phyloP scores from a whole-genome alignment of 2,329 filamentous ascomycete species.

The Tolypocladium cylindrosporum region DNA sequence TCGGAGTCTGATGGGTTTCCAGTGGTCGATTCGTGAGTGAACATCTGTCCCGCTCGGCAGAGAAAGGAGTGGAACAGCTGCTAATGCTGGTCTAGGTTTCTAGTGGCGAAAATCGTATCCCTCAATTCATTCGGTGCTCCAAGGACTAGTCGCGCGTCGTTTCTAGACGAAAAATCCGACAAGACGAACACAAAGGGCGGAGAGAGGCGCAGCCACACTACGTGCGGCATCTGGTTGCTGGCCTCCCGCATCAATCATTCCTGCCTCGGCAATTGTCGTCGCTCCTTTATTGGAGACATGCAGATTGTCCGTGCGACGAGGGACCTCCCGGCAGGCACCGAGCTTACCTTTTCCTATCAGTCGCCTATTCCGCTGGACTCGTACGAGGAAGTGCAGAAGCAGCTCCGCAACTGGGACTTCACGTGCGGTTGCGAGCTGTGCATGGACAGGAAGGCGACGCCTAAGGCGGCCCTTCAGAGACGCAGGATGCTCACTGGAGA shows the following conservation, averaged over 20 bases:
- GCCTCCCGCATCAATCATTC: conserved; percentile 44
- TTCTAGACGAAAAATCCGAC: background rate
- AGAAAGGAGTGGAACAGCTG: background rate
- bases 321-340: conserved; percentile 31
- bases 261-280: conserved; percentile 34
- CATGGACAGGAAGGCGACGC: conserved; percentile 12
- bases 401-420: conserved; percentile 28
- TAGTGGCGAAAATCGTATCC: conserved; percentile 29
- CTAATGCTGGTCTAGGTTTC: conserved; percentile 23
- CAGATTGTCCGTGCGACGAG: conserved; percentile 35
- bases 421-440: conserved; percentile 31
- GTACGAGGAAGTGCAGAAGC: conserved; percentile 19
- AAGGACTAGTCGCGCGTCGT: conserved; percentile 9
- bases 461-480: background rate
- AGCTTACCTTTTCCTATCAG: conserved; percentile 33
- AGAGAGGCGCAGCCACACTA: background rate
- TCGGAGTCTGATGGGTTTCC: conserved; percentile 23
- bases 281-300: conserved; percentile 45
- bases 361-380: conserved; percentile 8
- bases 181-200: background rate
- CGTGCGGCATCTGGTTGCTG: conserved; percentile 33
- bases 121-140: conserved; percentile 32
- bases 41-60: background rate
- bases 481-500: too few relatives aligned
- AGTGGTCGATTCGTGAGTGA: conserved; percentile 34